Evolutionary conservation across 192 early-diverging fungal species (phyloP).

Genomic region (Jimgerdemannia flammicorona): DNA sequence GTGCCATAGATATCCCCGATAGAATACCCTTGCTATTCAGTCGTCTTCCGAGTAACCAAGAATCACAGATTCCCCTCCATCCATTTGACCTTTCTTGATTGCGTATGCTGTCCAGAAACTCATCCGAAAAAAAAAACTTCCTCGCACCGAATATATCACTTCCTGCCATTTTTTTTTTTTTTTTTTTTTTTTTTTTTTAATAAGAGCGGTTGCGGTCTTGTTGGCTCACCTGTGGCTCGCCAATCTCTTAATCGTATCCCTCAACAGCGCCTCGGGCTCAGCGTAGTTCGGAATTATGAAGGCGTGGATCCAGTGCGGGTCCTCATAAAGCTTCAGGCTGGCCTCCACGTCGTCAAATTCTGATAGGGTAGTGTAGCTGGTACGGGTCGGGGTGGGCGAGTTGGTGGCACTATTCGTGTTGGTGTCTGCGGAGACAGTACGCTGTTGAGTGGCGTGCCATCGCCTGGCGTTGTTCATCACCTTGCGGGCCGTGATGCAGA

Average conservation of each 20-base stretch:
- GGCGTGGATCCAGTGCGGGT: slow-evolving; percentile 50
- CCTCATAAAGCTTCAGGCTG: slow-evolving; percentile 26
- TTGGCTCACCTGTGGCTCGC: slow-evolving; percentile 64
- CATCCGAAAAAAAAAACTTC: no score
- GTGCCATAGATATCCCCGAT: no score
- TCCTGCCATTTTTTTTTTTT: no score
- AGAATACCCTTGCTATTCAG: no score
- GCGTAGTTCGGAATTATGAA: slow-evolving; percentile 73
- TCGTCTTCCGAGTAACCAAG: no score
- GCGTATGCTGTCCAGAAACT: no score
- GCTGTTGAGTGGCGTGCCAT: slow-evolving; percentile 32
- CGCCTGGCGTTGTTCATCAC: slow-evolving; percentile 35
- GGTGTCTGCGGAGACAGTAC: slow-evolving; percentile 15
- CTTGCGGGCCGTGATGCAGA: slow-evolving; percentile 35
- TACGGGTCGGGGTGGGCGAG: slow-evolving; percentile 15
- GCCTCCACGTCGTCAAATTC: slow-evolving; percentile 29
- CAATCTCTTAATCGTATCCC: slow-evolving; percentile 66
- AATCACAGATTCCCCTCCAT: no score
- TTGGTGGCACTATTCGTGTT: not conserved
- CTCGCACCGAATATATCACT: no score
- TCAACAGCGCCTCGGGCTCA: slow-evolving; percentile 62
- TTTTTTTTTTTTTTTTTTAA: no score
- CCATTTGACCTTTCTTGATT: no score
- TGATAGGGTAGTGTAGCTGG: slow-evolving; percentile 9
- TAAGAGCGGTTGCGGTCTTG: no score